Percentiles rank a stretch among this genome's conserved stretches.
Evolutionary conservation across 306 rosid species (phyloP).

Genomic region (Dalbergia oliveri): DNA sequence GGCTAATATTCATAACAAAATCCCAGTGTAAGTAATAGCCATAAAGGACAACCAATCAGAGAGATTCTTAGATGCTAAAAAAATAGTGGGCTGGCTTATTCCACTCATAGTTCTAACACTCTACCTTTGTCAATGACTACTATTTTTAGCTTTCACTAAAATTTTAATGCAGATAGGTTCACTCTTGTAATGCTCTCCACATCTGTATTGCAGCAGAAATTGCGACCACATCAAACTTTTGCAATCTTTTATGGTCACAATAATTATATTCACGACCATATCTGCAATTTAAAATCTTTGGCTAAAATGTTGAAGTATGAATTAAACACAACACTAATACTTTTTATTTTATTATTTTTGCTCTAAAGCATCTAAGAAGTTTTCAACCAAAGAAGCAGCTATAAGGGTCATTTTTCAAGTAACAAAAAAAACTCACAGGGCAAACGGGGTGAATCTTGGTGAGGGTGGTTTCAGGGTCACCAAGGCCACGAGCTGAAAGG

Average conservation of each 20-base stretch:
- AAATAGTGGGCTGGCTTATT: too few relatives aligned
- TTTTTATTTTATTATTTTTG: too few relatives aligned
- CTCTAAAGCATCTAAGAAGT: background rate
- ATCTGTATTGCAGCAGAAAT: too few relatives aligned
- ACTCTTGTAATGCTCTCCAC: too few relatives aligned
- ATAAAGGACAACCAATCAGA: background rate
- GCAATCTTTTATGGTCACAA: too few relatives aligned
- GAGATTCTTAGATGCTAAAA: background rate
- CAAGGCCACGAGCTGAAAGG: slow-evolving; percentile 88
- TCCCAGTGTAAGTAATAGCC: background rate
- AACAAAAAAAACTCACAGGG: slow-evolving; percentile 68
- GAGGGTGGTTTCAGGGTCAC: slow-evolving; percentile 95
- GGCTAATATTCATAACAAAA: slow-evolving; percentile 40
- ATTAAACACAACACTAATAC: too few relatives aligned
- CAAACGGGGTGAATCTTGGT: slow-evolving; percentile 95
- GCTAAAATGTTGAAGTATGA: too few relatives aligned
- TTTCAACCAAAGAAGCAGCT: slow-evolving; percentile 44
- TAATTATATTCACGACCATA: too few relatives aligned
- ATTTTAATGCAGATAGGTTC: too few relatives aligned
- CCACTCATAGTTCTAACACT: background rate
- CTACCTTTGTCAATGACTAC: too few relatives aligned
- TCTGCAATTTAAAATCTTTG: too few relatives aligned
- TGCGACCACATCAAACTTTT: too few relatives aligned
- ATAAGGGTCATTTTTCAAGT: background rate
- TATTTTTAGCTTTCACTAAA: background rate